Evolutionary conservation across 768 basidiomycete genomes (phyloP).

Genomic region (Postia placenta): DNA sequence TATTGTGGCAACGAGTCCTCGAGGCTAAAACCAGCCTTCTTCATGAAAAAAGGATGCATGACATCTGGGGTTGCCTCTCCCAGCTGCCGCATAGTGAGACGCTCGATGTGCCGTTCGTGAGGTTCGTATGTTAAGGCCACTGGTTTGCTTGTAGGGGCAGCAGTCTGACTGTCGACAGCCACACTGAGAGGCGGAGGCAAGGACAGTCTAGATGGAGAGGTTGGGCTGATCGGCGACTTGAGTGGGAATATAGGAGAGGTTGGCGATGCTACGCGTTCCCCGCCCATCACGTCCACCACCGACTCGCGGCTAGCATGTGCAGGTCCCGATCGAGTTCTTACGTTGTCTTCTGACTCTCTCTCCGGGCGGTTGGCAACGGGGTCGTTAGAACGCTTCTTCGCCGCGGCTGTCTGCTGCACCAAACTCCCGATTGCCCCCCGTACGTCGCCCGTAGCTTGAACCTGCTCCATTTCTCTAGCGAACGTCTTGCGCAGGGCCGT

Average conservation of each 20-base stretch:
- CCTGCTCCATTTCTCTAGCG: constrained; percentile 73
- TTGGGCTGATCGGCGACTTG: background rate
- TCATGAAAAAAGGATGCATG: constrained; percentile 84
- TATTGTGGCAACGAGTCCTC: constrained; percentile 84
- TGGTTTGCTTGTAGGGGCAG: constrained; percentile 5
- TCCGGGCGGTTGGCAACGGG: background rate
- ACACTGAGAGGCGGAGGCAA: constrained; percentile 4
- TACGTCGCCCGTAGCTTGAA: constrained; percentile 50
- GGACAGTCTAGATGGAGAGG: constrained; percentile 2
- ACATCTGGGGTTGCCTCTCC: constrained; percentile 88
- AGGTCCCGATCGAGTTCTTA: background rate
- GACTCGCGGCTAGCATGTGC: background rate
- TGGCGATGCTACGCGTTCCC: background rate
- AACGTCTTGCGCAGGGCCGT: constrained; percentile 72
- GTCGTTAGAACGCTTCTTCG: background rate
- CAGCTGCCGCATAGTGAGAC: constrained; percentile 78
- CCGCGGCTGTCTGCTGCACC: background rate
- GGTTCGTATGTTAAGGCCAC: constrained; percentile 45
- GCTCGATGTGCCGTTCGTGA: constrained; percentile 61
- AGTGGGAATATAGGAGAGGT: background rate
- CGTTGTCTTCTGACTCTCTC: background rate
- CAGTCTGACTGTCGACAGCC: background rate
- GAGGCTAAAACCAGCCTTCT: constrained; percentile 76
- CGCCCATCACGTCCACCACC: background rate
- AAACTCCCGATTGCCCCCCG: constrained; percentile 20